Percentiles rank a stretch among this genome's conserved stretches.
Evolutionary conservation across 805 yeast species (phyloP).

Genomic region (Isabelozyma heimii): DNA sequence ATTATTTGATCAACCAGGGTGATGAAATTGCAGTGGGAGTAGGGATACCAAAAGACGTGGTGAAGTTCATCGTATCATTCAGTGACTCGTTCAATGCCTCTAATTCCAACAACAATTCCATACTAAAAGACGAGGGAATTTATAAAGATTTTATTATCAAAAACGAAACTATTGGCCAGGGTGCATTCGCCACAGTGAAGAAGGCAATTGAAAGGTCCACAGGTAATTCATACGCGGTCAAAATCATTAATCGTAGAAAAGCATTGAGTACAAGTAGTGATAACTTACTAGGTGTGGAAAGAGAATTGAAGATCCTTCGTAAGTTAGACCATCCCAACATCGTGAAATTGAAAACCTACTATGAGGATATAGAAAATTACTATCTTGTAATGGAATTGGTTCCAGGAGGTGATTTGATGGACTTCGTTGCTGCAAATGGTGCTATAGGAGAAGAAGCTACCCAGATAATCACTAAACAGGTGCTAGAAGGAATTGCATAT

Average conservation of each 20-base stretch:
- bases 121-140: slow-evolving; percentile 50
- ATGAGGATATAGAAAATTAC: slow-evolving; percentile 76
- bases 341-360: slow-evolving; percentile 77
- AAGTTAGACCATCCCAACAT: slow-evolving; percentile 81
- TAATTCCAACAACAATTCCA: slow-evolving; percentile 21
- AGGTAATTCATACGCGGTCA: slow-evolving; percentile 86
- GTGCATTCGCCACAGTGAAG: slow-evolving; percentile 97
- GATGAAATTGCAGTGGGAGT: slow-evolving; percentile 90
- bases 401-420: slow-evolving; percentile 97
- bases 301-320: slow-evolving; percentile 81
- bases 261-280: slow-evolving; percentile 71
- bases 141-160: slow-evolving; percentile 70
- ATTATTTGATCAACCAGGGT: slow-evolving; percentile 83
- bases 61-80: slow-evolving; percentile 50
- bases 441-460: slow-evolving; percentile 89
- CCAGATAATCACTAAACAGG: slow-evolving; percentile 80
- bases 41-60: slow-evolving; percentile 73
- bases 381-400: slow-evolving; percentile 94
- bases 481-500: slow-evolving; percentile 77
- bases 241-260: slow-evolving; percentile 80
- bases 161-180: slow-evolving; percentile 89
- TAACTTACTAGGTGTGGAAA: slow-evolving; percentile 69
- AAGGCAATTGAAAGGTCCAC: slow-evolving; percentile 84
- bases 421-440: slow-evolving; percentile 90
- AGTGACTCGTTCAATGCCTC: slow-evolving; percentile 40